Conservation (phyloP, 2,329 filamentous ascomycete species). For the Fusarium sp. region DNA sequence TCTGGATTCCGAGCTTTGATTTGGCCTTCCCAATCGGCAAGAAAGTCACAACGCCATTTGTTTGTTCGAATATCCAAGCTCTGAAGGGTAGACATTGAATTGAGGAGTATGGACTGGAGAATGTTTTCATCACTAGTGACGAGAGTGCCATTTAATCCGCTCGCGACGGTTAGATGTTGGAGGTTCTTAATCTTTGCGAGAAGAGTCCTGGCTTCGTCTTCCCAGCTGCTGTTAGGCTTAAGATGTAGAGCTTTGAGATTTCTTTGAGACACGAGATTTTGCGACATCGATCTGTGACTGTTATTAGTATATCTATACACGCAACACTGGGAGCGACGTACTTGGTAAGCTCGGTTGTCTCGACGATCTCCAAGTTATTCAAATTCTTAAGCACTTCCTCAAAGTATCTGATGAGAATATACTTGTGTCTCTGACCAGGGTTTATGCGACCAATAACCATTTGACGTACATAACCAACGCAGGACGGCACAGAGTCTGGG, state of each 20-base stretch:
- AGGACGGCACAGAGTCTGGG: neutral
- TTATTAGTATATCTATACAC: neutral
- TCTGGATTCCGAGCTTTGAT: neutral
- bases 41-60: neutral
- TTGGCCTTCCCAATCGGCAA: neutral
- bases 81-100: neutral
- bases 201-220: fast-evolving
- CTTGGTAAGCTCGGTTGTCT: neutral
- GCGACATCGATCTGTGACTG: slow-evolving; percentile 1
- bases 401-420: neutral
- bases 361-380: neutral
- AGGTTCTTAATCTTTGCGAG: neutral
- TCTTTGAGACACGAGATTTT: neutral
- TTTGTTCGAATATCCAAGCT: neutral
- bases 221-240: fast-evolving
- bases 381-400: slow-evolving; percentile 24
- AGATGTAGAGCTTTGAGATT: slow-evolving; percentile 11
- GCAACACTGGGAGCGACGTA: neutral
- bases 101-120: slow-evolving; percentile 5
- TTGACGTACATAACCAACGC: slow-evolving; percentile 14
- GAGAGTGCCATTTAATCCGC: fast-evolving
- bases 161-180: slow-evolving; percentile 4
- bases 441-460: neutral
- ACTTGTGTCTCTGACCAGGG: neutral
- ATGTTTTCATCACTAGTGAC: neutral